Evolutionary conservation across 257 asterid genomes (phyloP).

Genomic region (Haberlea rhodopensis): DNA sequence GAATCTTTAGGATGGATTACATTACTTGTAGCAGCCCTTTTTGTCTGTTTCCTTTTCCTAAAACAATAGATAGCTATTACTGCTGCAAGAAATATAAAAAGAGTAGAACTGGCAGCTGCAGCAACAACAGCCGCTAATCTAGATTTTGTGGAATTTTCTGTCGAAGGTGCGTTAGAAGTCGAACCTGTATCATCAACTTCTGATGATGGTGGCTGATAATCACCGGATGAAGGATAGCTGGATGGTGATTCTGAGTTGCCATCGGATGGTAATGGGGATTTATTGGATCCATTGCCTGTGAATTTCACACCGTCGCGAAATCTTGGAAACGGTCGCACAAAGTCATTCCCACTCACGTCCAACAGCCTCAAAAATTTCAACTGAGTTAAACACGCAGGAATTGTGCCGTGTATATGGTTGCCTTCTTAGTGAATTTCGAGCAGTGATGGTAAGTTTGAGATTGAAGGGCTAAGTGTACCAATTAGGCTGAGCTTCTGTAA

Average conservation of each 20-base stretch:
- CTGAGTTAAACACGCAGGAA: slow-evolving; percentile 53
- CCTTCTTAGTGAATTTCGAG: too few species aligned
- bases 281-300: slow-evolving; percentile 13
- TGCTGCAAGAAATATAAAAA: slow-evolving; percentile 26
- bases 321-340: slow-evolving; percentile 63
- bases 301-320: slow-evolving; percentile 43
- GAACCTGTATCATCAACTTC: slow-evolving; percentile 23
- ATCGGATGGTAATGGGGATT: slow-evolving; percentile 27
- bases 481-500: slow-evolving; percentile 58
- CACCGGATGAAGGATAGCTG: slow-evolving; percentile 20
- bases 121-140: slow-evolving; percentile 23
- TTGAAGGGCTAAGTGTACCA: slow-evolving; percentile 70
- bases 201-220: too few species aligned
- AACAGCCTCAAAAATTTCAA: slow-evolving; percentile 41
- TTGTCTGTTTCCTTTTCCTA: too few species aligned
- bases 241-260: slow-evolving; percentile 19
- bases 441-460: too few species aligned
- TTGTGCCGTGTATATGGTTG: slow-evolving; percentile 47
- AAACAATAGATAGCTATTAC: slow-evolving; percentile 27
- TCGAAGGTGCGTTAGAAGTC: slow-evolving; percentile 14
- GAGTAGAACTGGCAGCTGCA: slow-evolving; percentile 28
- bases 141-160: slow-evolving; percentile 21
- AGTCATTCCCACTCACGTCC: slow-evolving; percentile 50
- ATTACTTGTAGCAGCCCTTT: slow-evolving; percentile 19
- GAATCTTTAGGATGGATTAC: slow-evolving; percentile 46